Evolutionary conservation across 495 filamentous ascomycete species (phyloP), one percentile per base, ranked within the genome.

Genomic region (Xylaria flabelliformis): DNA sequence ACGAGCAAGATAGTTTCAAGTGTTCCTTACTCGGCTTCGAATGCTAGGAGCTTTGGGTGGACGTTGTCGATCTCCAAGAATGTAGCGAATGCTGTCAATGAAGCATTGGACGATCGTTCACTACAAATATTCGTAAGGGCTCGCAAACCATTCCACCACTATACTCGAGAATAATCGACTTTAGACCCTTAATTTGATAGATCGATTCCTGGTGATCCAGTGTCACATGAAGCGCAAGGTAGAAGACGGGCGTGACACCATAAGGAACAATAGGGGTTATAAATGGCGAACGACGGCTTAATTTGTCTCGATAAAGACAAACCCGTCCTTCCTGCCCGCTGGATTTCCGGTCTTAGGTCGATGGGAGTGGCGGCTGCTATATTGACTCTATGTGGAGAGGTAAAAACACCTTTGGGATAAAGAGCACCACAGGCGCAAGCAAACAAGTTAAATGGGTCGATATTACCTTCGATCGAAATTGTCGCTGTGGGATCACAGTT

Each of bases 371-470:
- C 34, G 6, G 56, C 9, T 53, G 42, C 44, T 34, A 62, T 15
- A 9, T 53, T 13, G 58, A n/a, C 56, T 64, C 26, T 36, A 41
- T 19, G 44, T 32, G 58, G 42, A 64, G 24, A 44, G 32, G 51
- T 5, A n/a, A 59, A 58, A n/a, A 26, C 9, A 48, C 19, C 66
- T 34, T 32, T 24, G 53, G n/a, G 26, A 41, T 36, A 24, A n/a
- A 53, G 61, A 36, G 44, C n/a, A 34, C 48, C 19, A 19, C 19
- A 42, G n/a, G 69, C 36, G 32, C 34, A 51, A 9, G 12, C 7
- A 12, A 71, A 64, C 44, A 36, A 42, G 19, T 53, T 44, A 70
- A 63, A 56, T 53, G 59, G 34, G 51, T 55, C 21, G 50, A 51
- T 42, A 39, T 53, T 55, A 15, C 21, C 41, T 55, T 48, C 48